Base-by-base conservation (phyloP, 2,329 filamentous ascomycete genomes). In the Colletotrichum trifolii region DNA sequence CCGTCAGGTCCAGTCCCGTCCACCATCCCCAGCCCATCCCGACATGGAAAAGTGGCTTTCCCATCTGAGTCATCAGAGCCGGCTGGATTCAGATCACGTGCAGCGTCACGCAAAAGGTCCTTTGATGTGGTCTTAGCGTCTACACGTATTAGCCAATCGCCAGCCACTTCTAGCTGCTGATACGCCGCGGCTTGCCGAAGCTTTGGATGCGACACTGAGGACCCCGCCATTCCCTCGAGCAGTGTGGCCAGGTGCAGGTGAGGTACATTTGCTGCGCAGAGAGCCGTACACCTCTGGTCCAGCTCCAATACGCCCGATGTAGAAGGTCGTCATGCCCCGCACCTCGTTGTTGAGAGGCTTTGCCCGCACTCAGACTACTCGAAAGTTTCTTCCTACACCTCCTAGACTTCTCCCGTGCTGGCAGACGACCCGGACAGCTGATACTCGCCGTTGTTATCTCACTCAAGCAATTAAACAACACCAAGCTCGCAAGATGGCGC, bases 401-500 rank as follows among this genome's bases (percentile, higher is more conserved):
- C 64, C 54, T 47, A 58, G 52, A 64, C 54, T 66, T 57, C 43
- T 53, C 58, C 49, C 48, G 47, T 62, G 50, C 58, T 60, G 54
- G 58, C 67, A 60, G 50, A 54, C 52, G 48, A 59, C 60, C 36
- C 36, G 43, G 54, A 49, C 13, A 57, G 45, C 54, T 57, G 25
- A 39, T 49, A 61, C 60, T 65, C 53, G 58, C 38, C 78, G 79
- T 70, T 70, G 79, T 13, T 88, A 88, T 69, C 81, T 88, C 40
- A 84, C 83, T 73, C 78, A 83, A 70, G 78, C 84, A 69, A 75
- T 86, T 70, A 81, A 83, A 73, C 71, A 77, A 52, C 87, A 89
- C 72, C 88, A 90, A 84, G 83, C 86, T 73, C 85, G 81, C 81
- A 91, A 66, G 47, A 97, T 97, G 92, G 93, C 93, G 62, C 93